Evolutionary conservation across 305 asterid genomes (phyloP), one percentile per base, ranked within the genome.

Genomic region (Fraxinus velutina): DNA sequence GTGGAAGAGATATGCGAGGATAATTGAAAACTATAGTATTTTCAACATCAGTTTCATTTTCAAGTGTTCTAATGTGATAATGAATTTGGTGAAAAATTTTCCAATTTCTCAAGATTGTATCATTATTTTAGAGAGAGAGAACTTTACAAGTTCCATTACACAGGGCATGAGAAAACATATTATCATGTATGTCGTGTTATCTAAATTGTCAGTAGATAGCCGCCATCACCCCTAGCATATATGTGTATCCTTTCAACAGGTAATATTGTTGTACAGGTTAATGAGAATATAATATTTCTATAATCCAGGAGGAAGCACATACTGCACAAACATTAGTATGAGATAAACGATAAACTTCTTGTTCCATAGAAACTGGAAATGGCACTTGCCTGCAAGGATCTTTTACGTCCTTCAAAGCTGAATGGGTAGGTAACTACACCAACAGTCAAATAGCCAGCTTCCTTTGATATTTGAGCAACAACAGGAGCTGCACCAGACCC

Each of bases 401-500:
- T 89, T 86, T 92, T 93, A 74, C 99, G 97, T 22, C 99, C 99
- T 88, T 95, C 99, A 85, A 93, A 95, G 86, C 97, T 91, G 91
- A 95, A 95, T 1, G 99, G 99, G 79, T 93, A 92, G 33, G 98
- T 92, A 77, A 95, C 99, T 19, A 93, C 99, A 71, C 99, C 98
- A 83, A 92, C 99, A 77, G 97, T 93, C 87, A 95, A 84, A 86
- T 95, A 95, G 75, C 98, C 99, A 22, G 96, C 97, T 84, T 95
- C 98, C 86, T 89, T 93, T 4, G 98, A 90, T 81, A 93, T 90
- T 85, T 92, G 94, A 60, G 99, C 97, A 84, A 93, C 99, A 55
- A 95, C 88, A 68, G 97, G 97, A 68, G 99, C 99, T 78, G 98
- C 99, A 87, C 98, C 99, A 71, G 99, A 95, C 77, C 99, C 99